Conservation (phyloP, 495 filamentous ascomycete species). For the Hyaloscypha bicolor region DNA sequence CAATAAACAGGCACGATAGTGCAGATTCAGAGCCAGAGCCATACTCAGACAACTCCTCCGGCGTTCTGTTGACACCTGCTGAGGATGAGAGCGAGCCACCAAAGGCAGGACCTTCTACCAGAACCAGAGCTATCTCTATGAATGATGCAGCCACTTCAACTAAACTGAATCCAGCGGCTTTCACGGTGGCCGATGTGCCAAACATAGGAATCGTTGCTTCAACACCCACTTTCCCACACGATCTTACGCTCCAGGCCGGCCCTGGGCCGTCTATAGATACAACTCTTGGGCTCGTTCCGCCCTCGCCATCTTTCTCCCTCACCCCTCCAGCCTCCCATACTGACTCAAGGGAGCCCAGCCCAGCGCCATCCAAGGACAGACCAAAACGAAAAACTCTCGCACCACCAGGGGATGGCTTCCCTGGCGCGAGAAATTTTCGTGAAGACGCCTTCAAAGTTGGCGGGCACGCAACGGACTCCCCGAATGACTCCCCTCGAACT, state of each 20-base stretch:
- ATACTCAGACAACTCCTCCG: slow-evolving; percentile 26
- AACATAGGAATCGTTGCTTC: slow-evolving; percentile 32
- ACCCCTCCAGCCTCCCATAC: slow-evolving; percentile 44
- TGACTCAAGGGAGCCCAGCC: slow-evolving; percentile 28
- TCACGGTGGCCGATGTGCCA: slow-evolving; percentile 27
- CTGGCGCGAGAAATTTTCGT: slow-evolving; percentile 29
- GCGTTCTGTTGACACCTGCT: slow-evolving; percentile 22
- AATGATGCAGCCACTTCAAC: slow-evolving; percentile 51
- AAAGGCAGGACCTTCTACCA: slow-evolving; percentile 13
- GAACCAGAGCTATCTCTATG: slow-evolving; percentile 64
- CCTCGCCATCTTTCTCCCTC: slow-evolving; percentile 37
- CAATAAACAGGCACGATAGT: slow-evolving; percentile 31
- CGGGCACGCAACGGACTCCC: neutral
- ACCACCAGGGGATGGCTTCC: slow-evolving; percentile 30
- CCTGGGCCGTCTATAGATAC: neutral
- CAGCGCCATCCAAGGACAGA: slow-evolving; percentile 23
- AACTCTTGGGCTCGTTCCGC: slow-evolving; percentile 17
- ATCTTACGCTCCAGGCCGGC: slow-evolving; percentile 7
- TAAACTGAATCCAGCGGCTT: slow-evolving; percentile 17
- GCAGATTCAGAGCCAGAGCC: slow-evolving; percentile 23
- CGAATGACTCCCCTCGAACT: slow-evolving; percentile 41
- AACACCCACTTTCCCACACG: slow-evolving; percentile 24
- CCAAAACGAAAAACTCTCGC: slow-evolving; percentile 25
- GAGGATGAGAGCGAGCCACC: slow-evolving; percentile 6
- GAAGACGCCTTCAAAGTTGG: slow-evolving; percentile 14